These are phyloP conservation scores for Pinus taeda DNA, from an alignment of 75 land plant genomes.

Conservation along the genomic window DNA sequence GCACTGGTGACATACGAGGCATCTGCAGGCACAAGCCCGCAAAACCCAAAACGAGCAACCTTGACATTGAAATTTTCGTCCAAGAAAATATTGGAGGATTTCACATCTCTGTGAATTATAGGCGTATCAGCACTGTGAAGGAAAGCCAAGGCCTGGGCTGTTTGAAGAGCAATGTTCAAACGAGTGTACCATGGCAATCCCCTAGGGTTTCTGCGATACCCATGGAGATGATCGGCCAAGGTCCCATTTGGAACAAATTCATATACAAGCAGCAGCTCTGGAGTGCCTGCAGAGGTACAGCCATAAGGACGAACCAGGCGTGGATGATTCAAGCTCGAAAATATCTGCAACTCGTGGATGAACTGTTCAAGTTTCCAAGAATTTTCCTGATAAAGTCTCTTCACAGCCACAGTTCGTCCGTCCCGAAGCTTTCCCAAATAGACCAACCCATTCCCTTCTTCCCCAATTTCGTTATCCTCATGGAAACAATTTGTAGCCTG, in stretches of 20 bases:
- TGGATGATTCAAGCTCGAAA: slow-evolving; percentile 15
- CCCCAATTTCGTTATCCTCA: slow-evolving; percentile 11
- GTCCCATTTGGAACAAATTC: slow-evolving; percentile 30
- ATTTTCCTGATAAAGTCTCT: slow-evolving; percentile 7
- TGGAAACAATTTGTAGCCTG: slow-evolving; percentile 14
- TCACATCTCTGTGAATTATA: slow-evolving; percentile 33
- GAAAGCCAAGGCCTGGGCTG: slow-evolving; percentile 35
- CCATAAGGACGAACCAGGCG: slow-evolving; percentile 10
- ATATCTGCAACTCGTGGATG: slow-evolving; percentile 17
- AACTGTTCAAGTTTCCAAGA: slow-evolving; percentile 11
- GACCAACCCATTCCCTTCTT: slow-evolving; percentile 20
- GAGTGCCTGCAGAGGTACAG: background rate
- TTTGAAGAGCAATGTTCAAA: slow-evolving; percentile 25
- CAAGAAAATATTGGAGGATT: slow-evolving; percentile 32
- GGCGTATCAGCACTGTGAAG: slow-evolving; percentile 23
- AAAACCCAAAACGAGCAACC: slow-evolving; percentile 42
- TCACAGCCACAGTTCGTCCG: slow-evolving; percentile 16
- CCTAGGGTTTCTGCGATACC: slow-evolving; percentile 4
- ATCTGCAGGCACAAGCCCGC: slow-evolving; percentile 18
- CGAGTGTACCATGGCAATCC: slow-evolving; percentile 14
- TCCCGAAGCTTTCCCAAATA: slow-evolving; percentile 23
- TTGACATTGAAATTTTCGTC: slow-evolving; percentile 27
- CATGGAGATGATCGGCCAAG: slow-evolving; percentile 28
- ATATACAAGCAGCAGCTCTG: background rate
- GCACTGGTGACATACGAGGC: slow-evolving; percentile 24